A percentile compares a stretch with the other conserved stretches of the same genome.
Conservation (phyloP, 2,329 filamentous ascomycete genomes). For the Colletotrichum euphorbiae region DNA sequence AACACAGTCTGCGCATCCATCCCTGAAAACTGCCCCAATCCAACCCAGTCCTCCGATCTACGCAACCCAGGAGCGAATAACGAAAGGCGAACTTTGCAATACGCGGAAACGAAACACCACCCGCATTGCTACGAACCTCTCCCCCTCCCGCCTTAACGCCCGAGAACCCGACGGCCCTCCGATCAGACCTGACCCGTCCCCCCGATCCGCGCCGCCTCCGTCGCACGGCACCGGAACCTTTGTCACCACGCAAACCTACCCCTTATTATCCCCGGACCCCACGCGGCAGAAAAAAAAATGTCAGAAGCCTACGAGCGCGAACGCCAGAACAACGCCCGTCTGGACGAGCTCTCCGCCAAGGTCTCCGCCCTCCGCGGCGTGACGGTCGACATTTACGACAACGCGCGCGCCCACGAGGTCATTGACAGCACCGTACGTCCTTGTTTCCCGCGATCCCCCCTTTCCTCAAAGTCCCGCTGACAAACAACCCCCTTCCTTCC, state of each 20-base stretch:
- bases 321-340: slow-evolving; percentile 93
- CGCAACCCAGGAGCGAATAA: neutral
- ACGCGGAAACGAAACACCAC: neutral
- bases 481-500: neutral
- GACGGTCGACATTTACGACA: slow-evolving; percentile 98
- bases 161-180: neutral
- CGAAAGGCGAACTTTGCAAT: neutral
- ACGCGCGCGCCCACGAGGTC: slow-evolving; percentile 86
- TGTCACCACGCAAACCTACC: neutral
- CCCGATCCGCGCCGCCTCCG: neutral
- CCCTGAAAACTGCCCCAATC: slow-evolving; percentile 1
- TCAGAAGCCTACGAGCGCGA: slow-evolving; percentile 84
- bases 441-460: slow-evolving; percentile 4
- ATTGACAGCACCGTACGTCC: slow-evolving; percentile 84
- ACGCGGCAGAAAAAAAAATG: slow-evolving; percentile 64
- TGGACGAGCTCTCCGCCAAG: slow-evolving; percentile 90
- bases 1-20: neutral
- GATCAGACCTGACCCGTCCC: neutral
- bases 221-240: neutral
- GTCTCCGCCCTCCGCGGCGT: slow-evolving; percentile 92
- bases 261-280: neutral
- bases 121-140: neutral
- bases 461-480: neutral
- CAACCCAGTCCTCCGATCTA: neutral
- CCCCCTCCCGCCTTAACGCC: neutral